Percentiles rank a stretch among this genome's conserved stretches.
Conservation (phyloP, 192 early-diverging fungal genomes). For the Coemansia reversa region DNA sequence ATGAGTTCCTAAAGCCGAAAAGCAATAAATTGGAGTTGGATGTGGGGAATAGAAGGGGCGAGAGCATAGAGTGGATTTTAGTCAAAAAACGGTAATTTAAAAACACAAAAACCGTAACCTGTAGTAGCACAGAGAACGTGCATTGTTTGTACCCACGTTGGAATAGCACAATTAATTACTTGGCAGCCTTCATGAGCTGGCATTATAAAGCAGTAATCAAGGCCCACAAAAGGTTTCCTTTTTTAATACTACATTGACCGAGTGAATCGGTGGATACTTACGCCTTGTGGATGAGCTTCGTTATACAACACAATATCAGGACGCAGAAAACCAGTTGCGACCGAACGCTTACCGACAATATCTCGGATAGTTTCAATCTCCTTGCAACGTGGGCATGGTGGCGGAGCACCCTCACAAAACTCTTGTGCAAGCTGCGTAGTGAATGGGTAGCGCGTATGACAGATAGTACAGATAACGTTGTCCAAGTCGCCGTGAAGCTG, state of each 20-base stretch:
- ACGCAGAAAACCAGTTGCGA: slow-evolving; percentile 75
- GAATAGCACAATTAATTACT: neutral
- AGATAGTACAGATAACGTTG: slow-evolving; percentile 84
- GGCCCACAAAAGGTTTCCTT: too few species aligned
- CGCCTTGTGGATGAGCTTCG: slow-evolving; percentile 59
- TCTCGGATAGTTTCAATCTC: slow-evolving; percentile 45
- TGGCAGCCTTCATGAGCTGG: too few species aligned
- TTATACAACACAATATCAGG: slow-evolving; percentile 97
- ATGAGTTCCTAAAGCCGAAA: slow-evolving; percentile 42
- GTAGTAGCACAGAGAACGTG: neutral
- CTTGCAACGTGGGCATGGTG: slow-evolving; percentile 61
- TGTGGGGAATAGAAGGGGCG: neutral
- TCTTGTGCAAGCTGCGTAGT: slow-evolving; percentile 54
- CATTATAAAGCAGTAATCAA: too few species aligned
- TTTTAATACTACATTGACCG: neutral
- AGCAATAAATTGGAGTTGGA: neutral
- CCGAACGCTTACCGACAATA: slow-evolving; percentile 70
- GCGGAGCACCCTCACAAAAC: slow-evolving; percentile 74
- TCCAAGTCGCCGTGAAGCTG: slow-evolving; percentile 92
- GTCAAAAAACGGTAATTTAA: slow-evolving; percentile 7
- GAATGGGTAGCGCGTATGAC: slow-evolving; percentile 70
- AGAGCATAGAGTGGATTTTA: neutral
- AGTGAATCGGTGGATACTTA: slow-evolving; percentile 14
- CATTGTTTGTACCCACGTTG: neutral
- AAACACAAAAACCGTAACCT: neutral